These are phyloP conservation scores for Ceraceosorus guamensis DNA, from an alignment of 1,284 basidiomycete genomes.

Conservation along the genomic window DNA sequence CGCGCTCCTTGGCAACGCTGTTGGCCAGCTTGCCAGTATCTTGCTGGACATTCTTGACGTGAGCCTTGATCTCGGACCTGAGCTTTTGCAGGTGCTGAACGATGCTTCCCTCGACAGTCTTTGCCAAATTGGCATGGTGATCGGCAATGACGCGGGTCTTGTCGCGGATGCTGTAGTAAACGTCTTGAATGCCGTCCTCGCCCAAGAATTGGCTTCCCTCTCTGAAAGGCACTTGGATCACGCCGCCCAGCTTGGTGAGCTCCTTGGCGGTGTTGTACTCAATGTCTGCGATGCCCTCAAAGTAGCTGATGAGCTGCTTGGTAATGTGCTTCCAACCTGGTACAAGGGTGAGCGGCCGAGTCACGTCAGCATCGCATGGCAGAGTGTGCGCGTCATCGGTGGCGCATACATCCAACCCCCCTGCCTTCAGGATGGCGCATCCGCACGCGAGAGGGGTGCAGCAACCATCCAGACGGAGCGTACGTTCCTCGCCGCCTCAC, in stretches of 20 bases:
- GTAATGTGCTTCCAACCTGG: conserved; percentile 86
- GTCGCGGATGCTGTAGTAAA: conserved; percentile 82
- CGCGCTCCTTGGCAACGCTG: conserved; percentile 85
- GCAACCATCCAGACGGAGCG: neutral
- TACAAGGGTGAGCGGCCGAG: neutral
- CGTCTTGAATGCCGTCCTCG: conserved; percentile 60
- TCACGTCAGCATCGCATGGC: neutral
- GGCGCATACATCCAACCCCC: no score
- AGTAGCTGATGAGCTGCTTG: conserved; percentile 51
- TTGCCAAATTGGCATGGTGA: conserved; percentile 89
- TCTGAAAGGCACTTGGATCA: conserved; percentile 94
- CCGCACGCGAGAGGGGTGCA: no score
- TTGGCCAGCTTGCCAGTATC: conserved; percentile 93
- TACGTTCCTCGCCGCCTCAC: conserved; percentile 8
- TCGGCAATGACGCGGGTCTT: conserved; percentile 90
- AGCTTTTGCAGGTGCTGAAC: conserved; percentile 97
- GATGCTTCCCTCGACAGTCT: conserved; percentile 93
- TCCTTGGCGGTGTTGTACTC: conserved; percentile 84
- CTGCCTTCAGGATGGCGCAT: no score
- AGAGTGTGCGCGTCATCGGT: neutral
- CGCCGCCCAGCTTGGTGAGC: conserved; percentile 88
- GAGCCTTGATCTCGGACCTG: conserved; percentile 87
- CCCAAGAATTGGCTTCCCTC: conserved; percentile 63
- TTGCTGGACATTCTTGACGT: conserved; percentile 94
- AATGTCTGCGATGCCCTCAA: conserved; percentile 57